Evolutionary conservation across 169 alveolate species (phyloP), one percentile per base, ranked within the genome.

Genomic region (Cryptosporidium canis): DNA sequence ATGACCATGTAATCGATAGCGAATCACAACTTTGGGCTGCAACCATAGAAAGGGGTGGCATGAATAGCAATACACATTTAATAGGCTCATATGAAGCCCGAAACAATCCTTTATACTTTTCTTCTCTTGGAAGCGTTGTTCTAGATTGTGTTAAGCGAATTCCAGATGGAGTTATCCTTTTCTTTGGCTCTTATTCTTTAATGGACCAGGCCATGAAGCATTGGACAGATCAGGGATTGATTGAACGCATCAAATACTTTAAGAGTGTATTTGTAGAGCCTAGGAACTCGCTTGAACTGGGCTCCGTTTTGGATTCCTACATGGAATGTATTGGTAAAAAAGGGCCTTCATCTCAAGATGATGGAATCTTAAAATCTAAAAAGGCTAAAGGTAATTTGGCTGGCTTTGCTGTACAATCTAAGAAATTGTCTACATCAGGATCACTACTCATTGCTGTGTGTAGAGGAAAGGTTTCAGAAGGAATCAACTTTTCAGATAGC

Each of bases 391-490:
- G 55, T n/a, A 14, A 44, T 31, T 41, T 47, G 24, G 4, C 82
- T 45, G 64, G 37, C 24, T 66, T 67, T 43, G 56, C 31, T 66
- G 47, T 67, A 66, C 27, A 51, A 67, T 27, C 65, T 68, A 82
- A 94, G 67, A 68, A 24, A 39, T 24, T 27, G 27, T 39, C 72
- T 39, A 11, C 41, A 58, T 77, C 72, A 67, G 98, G 98, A 2
- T 97, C 97, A 24, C 83, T 96, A 29, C 93, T 98, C 66, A 90
- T 98, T 67, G 98, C 97, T 0, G 98, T 96, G 0, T 97, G 97
- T 83, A 68, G 99, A 45, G 99, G 99, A 1, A 96, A 95, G 72
- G 91, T 97, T 43, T 94, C 98, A 18, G 99, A 98, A 94, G 99
- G 99, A 8, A 94, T 98, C 16, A 97, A 97, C 90, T 95, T 96